Percentiles rank a stretch among this genome's conserved stretches.
Conservation (phyloP, 2,329 filamentous ascomycete genomes). For the Aspergillus fumigatiaffinis region DNA sequence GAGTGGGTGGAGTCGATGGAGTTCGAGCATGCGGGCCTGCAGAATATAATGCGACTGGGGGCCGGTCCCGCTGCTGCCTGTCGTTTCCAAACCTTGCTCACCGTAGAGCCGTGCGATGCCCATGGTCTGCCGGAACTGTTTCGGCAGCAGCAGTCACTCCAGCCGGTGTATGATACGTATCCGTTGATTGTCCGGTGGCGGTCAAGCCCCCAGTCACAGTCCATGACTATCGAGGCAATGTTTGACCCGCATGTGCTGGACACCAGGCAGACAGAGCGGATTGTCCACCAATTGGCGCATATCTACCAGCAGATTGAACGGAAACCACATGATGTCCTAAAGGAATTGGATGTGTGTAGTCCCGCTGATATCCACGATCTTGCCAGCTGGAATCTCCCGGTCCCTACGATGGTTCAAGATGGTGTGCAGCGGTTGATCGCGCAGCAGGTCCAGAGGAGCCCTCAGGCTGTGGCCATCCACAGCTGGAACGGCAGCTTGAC, state of each 20-base stretch:
- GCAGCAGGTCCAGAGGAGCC: background rate
- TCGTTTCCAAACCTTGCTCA: constrained; percentile 14
- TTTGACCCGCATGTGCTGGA: constrained; percentile 11
- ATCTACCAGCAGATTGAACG: constrained; percentile 13
- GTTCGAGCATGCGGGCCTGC: constrained; percentile 13
- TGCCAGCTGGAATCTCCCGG: background rate
- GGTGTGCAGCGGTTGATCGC: background rate
- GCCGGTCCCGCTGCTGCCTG: constrained; percentile 13
- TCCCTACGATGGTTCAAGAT: constrained; percentile 1
- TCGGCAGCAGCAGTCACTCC: background rate
- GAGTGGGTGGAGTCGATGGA: constrained; percentile 10
- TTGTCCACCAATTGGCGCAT: constrained; percentile 8
- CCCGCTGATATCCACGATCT: constrained; percentile 1
- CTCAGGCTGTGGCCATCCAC: constrained; percentile 1
- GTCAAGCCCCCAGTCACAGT: background rate
- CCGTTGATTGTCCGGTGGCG: constrained; percentile 10
- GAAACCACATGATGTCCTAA: background rate
- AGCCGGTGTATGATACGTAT: constrained; percentile 9
- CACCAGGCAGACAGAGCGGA: constrained; percentile 5
- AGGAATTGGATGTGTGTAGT: background rate
- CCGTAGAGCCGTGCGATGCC: constrained; percentile 12
- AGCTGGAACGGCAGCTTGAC: constrained; percentile 9
- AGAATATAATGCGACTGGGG: constrained; percentile 14
- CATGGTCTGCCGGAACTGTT: constrained; percentile 7
- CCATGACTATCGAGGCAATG: constrained; percentile 6